These are phyloP conservation scores for Linanthus parryae DNA, from an alignment of 148 eudicot genomes.

Conservation along the genomic window DNA sequence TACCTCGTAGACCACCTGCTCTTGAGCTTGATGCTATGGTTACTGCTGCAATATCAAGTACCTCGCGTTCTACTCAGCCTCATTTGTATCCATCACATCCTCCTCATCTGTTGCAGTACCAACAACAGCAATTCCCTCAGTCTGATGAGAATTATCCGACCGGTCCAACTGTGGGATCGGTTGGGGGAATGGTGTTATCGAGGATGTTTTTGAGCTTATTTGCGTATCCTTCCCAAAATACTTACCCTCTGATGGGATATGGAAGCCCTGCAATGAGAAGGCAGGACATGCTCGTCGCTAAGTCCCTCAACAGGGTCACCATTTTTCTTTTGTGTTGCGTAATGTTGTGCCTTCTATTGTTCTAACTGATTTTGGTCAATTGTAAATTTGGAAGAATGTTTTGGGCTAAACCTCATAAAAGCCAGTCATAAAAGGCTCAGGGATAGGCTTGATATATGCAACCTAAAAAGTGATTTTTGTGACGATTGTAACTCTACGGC, in stretches of 20 bases:
- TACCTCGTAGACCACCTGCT: slow-evolving; percentile 57
- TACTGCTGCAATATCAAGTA: slow-evolving; percentile 3
- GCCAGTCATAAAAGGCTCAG: too few species aligned
- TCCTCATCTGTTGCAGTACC: too few species aligned
- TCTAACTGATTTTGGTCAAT: neutral
- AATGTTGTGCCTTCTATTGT: slow-evolving; percentile 38
- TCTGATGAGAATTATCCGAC: slow-evolving; percentile 25
- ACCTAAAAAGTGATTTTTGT: too few species aligned
- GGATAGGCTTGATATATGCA: too few species aligned
- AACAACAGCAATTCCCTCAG: slow-evolving; percentile 21
- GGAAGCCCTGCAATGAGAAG: slow-evolving; percentile 52
- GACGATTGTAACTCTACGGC: too few species aligned
- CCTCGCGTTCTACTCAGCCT: slow-evolving; percentile 17
- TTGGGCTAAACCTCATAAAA: too few species aligned
- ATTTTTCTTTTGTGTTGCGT: slow-evolving; percentile 58
- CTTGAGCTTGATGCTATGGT: slow-evolving; percentile 14
- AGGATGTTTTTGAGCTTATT: slow-evolving; percentile 57
- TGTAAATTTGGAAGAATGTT: too few species aligned
- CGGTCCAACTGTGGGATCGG: slow-evolving; percentile 48
- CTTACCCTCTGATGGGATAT: slow-evolving; percentile 27
- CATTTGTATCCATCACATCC: too few species aligned
- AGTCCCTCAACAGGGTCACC: slow-evolving; percentile 60
- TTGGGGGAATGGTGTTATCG: slow-evolving; percentile 60
- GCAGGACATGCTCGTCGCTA: slow-evolving; percentile 56
- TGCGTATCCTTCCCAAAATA: slow-evolving; percentile 39